Evolutionary conservation across 306 rosid species (phyloP).

Genomic region (Prunus davidiana): DNA sequence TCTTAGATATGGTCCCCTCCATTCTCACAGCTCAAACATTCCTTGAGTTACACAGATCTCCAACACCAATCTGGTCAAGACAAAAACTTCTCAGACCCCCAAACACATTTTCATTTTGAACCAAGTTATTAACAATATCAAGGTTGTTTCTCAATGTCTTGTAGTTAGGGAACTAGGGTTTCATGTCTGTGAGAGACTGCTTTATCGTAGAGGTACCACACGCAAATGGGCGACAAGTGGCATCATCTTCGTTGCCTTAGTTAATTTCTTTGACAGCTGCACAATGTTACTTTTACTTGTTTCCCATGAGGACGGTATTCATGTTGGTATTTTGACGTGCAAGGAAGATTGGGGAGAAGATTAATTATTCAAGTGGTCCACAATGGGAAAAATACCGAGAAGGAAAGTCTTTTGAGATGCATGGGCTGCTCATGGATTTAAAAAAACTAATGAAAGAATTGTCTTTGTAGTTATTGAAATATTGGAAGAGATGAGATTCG

Average conservation of each 20-base stretch:
- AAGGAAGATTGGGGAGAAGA: not conserved
- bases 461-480: not conserved
- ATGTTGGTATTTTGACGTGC: not conserved
- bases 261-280: not conserved
- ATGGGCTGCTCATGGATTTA: not conserved
- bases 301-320: not conserved
- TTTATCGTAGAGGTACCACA: constrained; percentile 27
- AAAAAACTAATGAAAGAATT: not conserved
- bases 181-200: constrained; percentile 4
- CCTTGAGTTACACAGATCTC: constrained; percentile 30
- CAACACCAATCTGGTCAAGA: constrained; percentile 25
- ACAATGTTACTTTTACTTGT: not conserved
- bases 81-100: constrained; percentile 28
- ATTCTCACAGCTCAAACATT: constrained; percentile 38
- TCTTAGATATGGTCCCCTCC: constrained; percentile 61
- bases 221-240: constrained; percentile 52
- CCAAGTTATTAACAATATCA: constrained; percentile 10
- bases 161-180: constrained; percentile 30
- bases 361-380: constrained; percentile 12
- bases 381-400: not conserved
- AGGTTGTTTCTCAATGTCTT: constrained; percentile 31
- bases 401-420: constrained; percentile 4
- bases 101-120: constrained; percentile 11
- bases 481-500: too few relatives aligned
- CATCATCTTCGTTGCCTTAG: constrained; percentile 31